Evolutionary conservation across 768 basidiomycete genomes (phyloP).

Genomic region (Cystofilobasidium macerans): DNA sequence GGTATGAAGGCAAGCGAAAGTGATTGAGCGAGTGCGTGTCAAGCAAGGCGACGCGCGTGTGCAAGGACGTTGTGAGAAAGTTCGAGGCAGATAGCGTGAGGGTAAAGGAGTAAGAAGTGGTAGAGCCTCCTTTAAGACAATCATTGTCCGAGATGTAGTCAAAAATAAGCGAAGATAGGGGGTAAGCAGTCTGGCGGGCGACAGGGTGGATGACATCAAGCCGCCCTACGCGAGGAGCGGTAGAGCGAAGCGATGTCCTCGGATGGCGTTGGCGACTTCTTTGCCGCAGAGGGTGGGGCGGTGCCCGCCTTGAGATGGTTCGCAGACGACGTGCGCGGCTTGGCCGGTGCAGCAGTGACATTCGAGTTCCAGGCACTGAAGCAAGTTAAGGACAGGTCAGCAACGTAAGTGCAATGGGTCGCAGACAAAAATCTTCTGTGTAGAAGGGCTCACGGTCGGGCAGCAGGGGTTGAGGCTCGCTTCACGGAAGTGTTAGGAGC

Average conservation of each 20-base stretch:
- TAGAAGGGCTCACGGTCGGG: slow-evolving; percentile 1
- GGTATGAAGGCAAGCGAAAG: no score
- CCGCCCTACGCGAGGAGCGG: background rate
- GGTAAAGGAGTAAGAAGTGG: no score
- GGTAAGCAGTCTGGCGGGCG: background rate
- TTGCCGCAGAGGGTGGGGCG: background rate
- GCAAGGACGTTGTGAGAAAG: no score
- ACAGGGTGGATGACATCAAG: background rate
- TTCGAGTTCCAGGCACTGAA: slow-evolving; percentile 9
- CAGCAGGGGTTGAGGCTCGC: background rate
- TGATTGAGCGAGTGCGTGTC: no score
- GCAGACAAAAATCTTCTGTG: background rate
- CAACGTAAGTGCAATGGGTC: no score
- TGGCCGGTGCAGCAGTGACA: background rate
- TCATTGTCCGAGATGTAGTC: no score
- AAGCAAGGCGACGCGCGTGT: no score
- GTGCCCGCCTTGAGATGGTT: background rate
- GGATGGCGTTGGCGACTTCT: slow-evolving; percentile 5
- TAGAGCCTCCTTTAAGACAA: no score
- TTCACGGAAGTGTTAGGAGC: background rate
- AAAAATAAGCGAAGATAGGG: background rate
- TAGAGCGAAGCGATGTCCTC: slow-evolving; percentile 10
- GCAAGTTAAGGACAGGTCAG: background rate
- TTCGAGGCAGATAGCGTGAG: no score
- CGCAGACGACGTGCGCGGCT: slow-evolving; percentile 2